Evolutionary conservation across 495 filamentous ascomycete genomes (phyloP).

Genomic region (Penicillium verhagenii): DNA sequence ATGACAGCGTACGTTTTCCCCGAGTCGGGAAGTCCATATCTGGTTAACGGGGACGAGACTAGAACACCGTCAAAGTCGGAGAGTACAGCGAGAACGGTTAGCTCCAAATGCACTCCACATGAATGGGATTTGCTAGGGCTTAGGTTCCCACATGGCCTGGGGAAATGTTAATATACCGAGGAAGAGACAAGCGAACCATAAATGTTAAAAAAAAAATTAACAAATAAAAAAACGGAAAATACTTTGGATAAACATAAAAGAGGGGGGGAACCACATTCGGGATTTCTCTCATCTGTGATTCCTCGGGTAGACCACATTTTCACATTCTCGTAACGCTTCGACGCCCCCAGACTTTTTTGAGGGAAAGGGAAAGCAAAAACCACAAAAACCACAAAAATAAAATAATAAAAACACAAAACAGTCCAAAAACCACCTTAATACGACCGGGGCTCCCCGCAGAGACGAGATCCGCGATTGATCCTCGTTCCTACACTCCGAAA

Average conservation of each 20-base stretch:
- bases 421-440: no score
- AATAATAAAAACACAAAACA: no score
- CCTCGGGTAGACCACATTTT: conserved; percentile 18
- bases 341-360: conserved; percentile 9
- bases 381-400: no score
- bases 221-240: not conserved
- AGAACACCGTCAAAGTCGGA: conserved; percentile 13
- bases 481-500: conserved; percentile 19
- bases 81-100: conserved; percentile 13
- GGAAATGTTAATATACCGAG: not conserved
- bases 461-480: conserved; percentile 21
- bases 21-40: conserved; percentile 26
- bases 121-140: not conserved
- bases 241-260: not conserved
- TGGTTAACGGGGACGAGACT: conserved; percentile 18
- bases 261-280: not conserved
- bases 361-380: no score
- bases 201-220: not conserved
- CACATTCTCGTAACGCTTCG: conserved; percentile 1
- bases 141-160: conserved; percentile 1
- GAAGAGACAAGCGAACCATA: not conserved
- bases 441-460: conserved; percentile 21
- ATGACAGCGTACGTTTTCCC: conserved; percentile 6
- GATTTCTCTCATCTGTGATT: conserved; percentile 10
- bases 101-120: not conserved